These are phyloP conservation scores for Phytophthora hibernalis DNA, from an alignment of 352 stramenopile genomes.

Conservation along the genomic window DNA sequence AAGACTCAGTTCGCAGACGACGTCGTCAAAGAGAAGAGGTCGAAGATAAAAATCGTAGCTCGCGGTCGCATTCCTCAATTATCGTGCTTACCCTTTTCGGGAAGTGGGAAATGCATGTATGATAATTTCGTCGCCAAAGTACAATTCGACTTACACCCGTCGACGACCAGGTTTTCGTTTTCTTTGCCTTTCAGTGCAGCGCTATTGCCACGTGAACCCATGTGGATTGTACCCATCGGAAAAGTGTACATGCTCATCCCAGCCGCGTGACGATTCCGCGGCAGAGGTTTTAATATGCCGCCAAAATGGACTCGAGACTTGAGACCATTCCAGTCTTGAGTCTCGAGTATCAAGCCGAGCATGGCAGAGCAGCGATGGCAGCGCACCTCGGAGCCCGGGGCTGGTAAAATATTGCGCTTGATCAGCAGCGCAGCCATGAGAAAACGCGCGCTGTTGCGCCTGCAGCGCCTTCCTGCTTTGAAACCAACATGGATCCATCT, in stretches of 20 bases:
- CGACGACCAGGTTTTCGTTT: too few species aligned
- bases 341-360: too few species aligned
- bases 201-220: constrained; percentile 12
- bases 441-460: constrained; percentile 17
- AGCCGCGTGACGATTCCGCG: constrained; percentile 4
- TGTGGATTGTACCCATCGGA: constrained; percentile 10
- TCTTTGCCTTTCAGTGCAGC: constrained; percentile 17
- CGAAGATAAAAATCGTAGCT: not conserved
- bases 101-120: too few species aligned
- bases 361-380: not conserved
- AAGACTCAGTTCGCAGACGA: too few species aligned
- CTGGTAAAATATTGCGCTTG: constrained; percentile 10
- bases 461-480: constrained; percentile 8
- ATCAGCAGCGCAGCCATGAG: constrained; percentile 24
- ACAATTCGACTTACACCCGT: too few species aligned
- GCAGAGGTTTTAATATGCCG: too few species aligned
- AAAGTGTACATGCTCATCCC: not conserved
- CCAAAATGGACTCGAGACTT: too few species aligned
- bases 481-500: constrained; percentile 28
- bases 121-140: too few species aligned
- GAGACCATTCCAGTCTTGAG: too few species aligned
- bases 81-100: too few species aligned
- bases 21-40: too few species aligned
- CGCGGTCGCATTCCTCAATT: too few species aligned
- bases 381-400: not conserved